phyloP scores from a whole-genome alignment of 2,329 filamentous ascomycete genomes.

The Corynespora cassiicola region DNA sequence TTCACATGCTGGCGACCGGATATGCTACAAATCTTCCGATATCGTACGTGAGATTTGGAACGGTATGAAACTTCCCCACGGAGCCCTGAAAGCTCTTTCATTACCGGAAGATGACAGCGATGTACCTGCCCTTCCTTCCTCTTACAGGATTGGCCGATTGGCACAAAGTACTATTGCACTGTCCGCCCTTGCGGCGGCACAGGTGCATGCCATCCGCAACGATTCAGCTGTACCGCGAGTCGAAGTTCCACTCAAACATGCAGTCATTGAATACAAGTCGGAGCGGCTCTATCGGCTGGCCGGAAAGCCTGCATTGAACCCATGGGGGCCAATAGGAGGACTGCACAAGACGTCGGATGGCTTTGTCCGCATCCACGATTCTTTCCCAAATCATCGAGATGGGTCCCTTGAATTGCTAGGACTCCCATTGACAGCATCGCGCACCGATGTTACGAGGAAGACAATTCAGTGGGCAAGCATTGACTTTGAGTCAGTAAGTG shows the following conservation, averaged over 20 bases:
- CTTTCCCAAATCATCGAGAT: constrained; percentile 58
- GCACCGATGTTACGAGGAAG: constrained; percentile 48
- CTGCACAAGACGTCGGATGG: constrained; percentile 60
- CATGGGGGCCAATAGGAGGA: constrained; percentile 57
- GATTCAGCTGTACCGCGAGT: constrained; percentile 42
- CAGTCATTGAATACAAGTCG: constrained; percentile 60
- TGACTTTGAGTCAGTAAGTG: constrained; percentile 59
- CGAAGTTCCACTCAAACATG: constrained; percentile 54
- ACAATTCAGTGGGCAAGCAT: constrained; percentile 51
- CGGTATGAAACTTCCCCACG: no score
- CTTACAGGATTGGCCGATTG: constrained; percentile 61
- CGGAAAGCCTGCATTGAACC: constrained; percentile 37
- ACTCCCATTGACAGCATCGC: constrained; percentile 38
- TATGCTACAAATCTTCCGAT: no score
- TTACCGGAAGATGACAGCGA: no score
- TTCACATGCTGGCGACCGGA: no score
- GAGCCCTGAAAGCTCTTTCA: no score
- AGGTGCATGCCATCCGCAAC: constrained; percentile 50
- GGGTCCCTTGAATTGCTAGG: constrained; percentile 55
- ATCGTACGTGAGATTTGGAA: no score
- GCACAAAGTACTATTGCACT: constrained; percentile 61
- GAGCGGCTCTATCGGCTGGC: constrained; percentile 58
- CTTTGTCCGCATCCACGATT: constrained; percentile 62
- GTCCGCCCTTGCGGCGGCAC: constrained; percentile 58
- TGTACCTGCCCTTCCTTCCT: no score